Evolutionary conservation across 345 rosid species (phyloP).

Genomic region (Trapa incisa): DNA sequence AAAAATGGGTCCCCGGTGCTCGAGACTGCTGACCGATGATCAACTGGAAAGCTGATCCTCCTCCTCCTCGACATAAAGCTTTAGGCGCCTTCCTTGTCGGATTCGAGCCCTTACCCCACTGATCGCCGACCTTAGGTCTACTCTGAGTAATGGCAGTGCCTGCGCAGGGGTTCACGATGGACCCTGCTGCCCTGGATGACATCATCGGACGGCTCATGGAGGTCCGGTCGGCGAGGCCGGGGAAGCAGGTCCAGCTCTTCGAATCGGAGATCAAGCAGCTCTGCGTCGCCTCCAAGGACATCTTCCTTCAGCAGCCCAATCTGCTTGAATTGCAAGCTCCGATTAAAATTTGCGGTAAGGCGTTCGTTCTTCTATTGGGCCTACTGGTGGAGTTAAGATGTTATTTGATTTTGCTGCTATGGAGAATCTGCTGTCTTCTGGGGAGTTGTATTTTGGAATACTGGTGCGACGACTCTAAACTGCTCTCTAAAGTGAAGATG

Average conservation of each 20-base stretch:
- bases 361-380: background rate
- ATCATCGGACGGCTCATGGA: slow-evolving; percentile 72
- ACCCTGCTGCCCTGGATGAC: slow-evolving; percentile 55
- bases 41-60: background rate
- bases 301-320: slow-evolving; percentile 71
- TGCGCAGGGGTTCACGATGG: slow-evolving; percentile 21
- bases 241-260: slow-evolving; percentile 88
- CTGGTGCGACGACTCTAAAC: background rate
- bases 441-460: background rate
- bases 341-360: slow-evolving; percentile 82
- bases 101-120: background rate
- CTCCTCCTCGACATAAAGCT: background rate
- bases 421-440: background rate
- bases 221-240: slow-evolving; percentile 80
- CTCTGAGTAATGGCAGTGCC: background rate
- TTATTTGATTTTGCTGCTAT: background rate
- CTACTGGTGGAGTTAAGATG: background rate
- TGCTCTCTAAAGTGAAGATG: background rate
- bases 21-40: background rate
- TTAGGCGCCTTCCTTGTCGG: background rate
- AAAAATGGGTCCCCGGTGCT: background rate
- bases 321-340: slow-evolving; percentile 94
- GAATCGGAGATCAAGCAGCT: slow-evolving; percentile 93
- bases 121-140: background rate
- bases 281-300: slow-evolving; percentile 59